phyloP scores from a whole-genome alignment of 2,329 filamentous ascomycete genomes.

The Furcasterigmium furcatum region DNA sequence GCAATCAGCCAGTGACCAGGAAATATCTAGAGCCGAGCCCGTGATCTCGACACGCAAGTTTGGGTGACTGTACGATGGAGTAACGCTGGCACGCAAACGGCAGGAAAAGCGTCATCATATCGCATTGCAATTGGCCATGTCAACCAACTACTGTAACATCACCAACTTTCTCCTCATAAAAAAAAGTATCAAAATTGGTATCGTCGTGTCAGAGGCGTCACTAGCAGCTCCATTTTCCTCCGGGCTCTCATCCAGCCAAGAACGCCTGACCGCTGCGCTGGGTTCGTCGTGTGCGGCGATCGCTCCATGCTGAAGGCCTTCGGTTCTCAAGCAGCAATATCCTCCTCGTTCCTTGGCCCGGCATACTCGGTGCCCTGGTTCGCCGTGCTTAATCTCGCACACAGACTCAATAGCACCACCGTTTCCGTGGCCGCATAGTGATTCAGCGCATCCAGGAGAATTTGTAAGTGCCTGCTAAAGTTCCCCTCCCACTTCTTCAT shows the following conservation, averaged over 20 bases:
- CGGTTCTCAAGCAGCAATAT: constrained; percentile 19
- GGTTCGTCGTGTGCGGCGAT: too few species aligned
- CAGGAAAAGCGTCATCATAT: neutral
- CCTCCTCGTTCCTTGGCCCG: constrained; percentile 57
- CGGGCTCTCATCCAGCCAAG: too few species aligned
- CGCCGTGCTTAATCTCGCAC: constrained; percentile 76
- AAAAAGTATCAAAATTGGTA: too few species aligned
- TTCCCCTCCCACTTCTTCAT: constrained; percentile 90
- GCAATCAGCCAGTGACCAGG: constrained; percentile 13
- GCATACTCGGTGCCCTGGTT: constrained; percentile 71
- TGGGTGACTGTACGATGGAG: too few species aligned
- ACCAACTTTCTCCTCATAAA: too few species aligned
- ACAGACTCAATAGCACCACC: constrained; percentile 85
- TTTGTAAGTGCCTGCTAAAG: constrained; percentile 88
- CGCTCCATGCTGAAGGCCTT: neutral
- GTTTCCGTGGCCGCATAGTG: constrained; percentile 98
- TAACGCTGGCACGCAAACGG: too few species aligned
- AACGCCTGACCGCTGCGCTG: too few species aligned
- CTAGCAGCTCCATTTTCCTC: too few species aligned
- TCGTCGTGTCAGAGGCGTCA: too few species aligned
- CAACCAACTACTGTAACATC: too few species aligned
- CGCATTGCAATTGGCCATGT: neutral
- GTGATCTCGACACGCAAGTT: too few species aligned
- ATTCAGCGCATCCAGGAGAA: constrained; percentile 89
- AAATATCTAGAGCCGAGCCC: neutral